Base-by-base conservation (phyloP, 257 asterid genomes). In the Solanum lycopersicoides region DNA sequence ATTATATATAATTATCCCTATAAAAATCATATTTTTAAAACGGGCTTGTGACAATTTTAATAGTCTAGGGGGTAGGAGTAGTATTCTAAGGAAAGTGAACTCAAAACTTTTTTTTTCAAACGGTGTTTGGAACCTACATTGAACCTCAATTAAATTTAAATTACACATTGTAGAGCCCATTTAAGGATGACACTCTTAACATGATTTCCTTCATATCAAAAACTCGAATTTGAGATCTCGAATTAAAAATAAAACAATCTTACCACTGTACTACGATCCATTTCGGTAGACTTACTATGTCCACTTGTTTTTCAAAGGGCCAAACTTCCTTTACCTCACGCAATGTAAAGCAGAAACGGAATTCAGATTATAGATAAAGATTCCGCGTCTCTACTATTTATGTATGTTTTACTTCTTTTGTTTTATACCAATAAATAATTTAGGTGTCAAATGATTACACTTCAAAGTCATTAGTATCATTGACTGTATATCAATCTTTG, bases 261-360 rank as follows among this genome's bases (percentile, higher is more conserved):
- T 23, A 53, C 0, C 23, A 16, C 9, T 16, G 0, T 4, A 6
- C 1, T 6, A 16, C 23, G 6, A 53, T 0, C 0, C 9, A 53
- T 39, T 7, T 39, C 2, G 42, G 1, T 39, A 39, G 44, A 41
- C 44, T 41, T 41, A 41, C 11, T 41, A 41, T 18, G 13, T 85
- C 20, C 42, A 42, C 13, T 47, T 39, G 41, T 72, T 76, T 53
- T 85, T 35, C 56, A 45, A 12, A 1, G 72, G 85, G 83, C 82
- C 90, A 83, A 86, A 88, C 6, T 86, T 87, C 93, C 72, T 85
- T 88, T 88, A 68, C 93, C 88, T 74, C 91, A 92, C 93, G 92
- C 92, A 89, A 92, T 53, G 92, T 60, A 23, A 56, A 28, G 84
- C 59, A 59, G 63, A 53, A 18, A 53, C 63, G 11, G 9, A 53